These are phyloP conservation scores for Bondarzewia mesenterica DNA, from an alignment of 1,284 basidiomycete species.

Conservation along the genomic window DNA sequence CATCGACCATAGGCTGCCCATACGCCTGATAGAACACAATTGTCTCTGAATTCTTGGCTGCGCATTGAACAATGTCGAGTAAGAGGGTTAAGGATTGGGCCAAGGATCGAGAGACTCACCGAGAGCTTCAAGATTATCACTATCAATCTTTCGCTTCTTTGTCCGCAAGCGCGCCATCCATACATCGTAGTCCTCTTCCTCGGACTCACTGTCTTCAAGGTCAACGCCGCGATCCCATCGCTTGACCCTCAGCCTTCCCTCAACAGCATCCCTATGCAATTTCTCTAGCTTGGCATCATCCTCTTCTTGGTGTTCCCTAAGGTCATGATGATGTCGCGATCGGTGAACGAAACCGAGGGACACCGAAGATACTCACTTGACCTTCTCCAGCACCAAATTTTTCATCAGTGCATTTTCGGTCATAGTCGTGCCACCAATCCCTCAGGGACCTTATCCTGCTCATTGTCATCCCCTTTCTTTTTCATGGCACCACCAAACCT, in stretches of 20 bases:
- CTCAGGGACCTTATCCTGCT: conserved; percentile 42
- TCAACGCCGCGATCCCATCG: conserved; percentile 45
- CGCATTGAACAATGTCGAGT: too few relatives aligned
- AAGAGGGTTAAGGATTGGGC: too few relatives aligned
- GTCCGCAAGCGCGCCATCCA: conserved; percentile 35
- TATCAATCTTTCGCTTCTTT: conserved; percentile 44
- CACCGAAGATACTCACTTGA: too few relatives aligned
- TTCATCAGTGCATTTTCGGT: too few relatives aligned
- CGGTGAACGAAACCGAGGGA: too few relatives aligned
- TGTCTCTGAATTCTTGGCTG: too few relatives aligned
- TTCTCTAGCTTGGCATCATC: conserved; percentile 54
- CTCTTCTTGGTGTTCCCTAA: conserved; percentile 53
- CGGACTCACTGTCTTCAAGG: conserved; percentile 57
- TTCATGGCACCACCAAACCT: conserved; percentile 40
- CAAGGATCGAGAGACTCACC: too few relatives aligned
- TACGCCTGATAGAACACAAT: too few relatives aligned
- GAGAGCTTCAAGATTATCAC: conserved; percentile 48
- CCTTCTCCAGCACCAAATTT: too few relatives aligned
- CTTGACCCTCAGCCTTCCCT: conserved; percentile 53
- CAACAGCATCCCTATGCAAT: conserved; percentile 43
- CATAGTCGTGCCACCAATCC: too few relatives aligned
- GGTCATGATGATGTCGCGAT: too few relatives aligned
- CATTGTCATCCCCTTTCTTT: conserved; percentile 32
- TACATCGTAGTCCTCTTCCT: conserved; percentile 54
- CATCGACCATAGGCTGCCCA: too few relatives aligned